phyloP scores from a whole-genome alignment of 2,329 filamentous ascomycete genomes.

The Aureobasidium lini region DNA sequence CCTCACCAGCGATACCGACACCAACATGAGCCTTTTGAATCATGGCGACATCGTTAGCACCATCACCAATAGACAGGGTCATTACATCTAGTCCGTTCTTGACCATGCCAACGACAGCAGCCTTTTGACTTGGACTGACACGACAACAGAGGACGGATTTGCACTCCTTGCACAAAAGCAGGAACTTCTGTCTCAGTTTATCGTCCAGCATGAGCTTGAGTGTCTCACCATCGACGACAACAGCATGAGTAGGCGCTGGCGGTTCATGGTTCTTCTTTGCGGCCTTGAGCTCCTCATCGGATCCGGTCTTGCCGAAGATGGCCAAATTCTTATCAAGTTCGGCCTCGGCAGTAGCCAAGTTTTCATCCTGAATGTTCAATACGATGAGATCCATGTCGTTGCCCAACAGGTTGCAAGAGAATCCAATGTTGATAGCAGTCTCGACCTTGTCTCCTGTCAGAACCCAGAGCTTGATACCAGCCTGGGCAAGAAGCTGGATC shows the following conservation, averaged over 20 bases:
- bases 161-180: slow-evolving; percentile 94
- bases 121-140: slow-evolving; percentile 94
- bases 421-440: slow-evolving; percentile 98
- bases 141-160: slow-evolving; percentile 93
- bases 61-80: slow-evolving; percentile 87
- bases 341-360: slow-evolving; percentile 53
- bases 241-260: slow-evolving; percentile 77
- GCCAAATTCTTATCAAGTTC: slow-evolving; percentile 68
- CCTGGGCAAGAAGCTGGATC: slow-evolving; percentile 80
- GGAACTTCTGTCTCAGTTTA: slow-evolving; percentile 77
- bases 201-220: slow-evolving; percentile 82
- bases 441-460: slow-evolving; percentile 97
- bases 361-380: slow-evolving; percentile 75
- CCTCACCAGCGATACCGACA: slow-evolving; percentile 87
- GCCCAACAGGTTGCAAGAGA: slow-evolving; percentile 94
- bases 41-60: slow-evolving; percentile 95
- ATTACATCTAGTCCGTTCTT: slow-evolving; percentile 93
- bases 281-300: slow-evolving; percentile 71
- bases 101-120: slow-evolving; percentile 92
- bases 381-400: slow-evolving; percentile 97
- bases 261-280: slow-evolving; percentile 80
- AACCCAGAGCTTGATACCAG: slow-evolving; percentile 98
- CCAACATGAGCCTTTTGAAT: slow-evolving; percentile 97
- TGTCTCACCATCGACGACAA: slow-evolving; percentile 92
- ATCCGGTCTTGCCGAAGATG: slow-evolving; percentile 71